Base-by-base conservation (phyloP, 2,329 filamentous ascomycete species). In the Talaromyces marneffei region DNA sequence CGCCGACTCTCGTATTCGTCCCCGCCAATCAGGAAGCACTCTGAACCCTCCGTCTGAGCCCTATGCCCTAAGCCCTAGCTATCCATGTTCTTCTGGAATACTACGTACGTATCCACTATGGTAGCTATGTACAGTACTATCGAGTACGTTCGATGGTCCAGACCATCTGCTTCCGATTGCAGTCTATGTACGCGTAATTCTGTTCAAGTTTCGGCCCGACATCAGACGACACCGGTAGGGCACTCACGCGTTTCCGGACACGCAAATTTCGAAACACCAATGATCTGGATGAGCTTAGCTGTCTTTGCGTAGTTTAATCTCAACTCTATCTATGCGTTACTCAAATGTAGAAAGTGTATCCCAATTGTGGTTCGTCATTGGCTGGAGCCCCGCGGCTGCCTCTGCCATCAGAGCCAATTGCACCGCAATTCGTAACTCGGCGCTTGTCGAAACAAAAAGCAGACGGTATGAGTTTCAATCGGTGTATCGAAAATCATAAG, bases 1-100 rank as follows among this genome's bases (percentile, higher is more conserved):
- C 60, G 55, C 60, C 60, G 60, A 62, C 60, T 62, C 18, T 23
- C 10, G n/a, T 20, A 25, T 18, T 18, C 40, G 50, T 25, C 7
- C 16, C 14, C 7, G 44, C 52, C 52, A 39, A 55, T 53, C 44
- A 37, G 12, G 39, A 9, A 12, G 12, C 55, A 27, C 10, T 9
- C 0, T 0, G 2, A 42, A 4, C 54, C 52, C 52, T 55, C 1
- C 29, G 16, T 27, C 37, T 42, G 7, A 29, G 20, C 55, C 55
- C 55, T 57, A 39, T 14, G 42, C 42, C 56, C 56, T 58, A 18
- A n/a, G 18, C 16, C 29, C 33, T 39, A 18, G 50, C 12, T 23
- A n/a, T 39, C 14, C 18, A 50, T 42, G 33, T n/a, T n/a, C 2
- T 8, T 35, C 33, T 35, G 8, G 33, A 35, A n/a, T n/a, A n/a